Evolutionary conservation across 352 stramenopile species (phyloP).

Genomic region (Pythium chondricola): DNA sequence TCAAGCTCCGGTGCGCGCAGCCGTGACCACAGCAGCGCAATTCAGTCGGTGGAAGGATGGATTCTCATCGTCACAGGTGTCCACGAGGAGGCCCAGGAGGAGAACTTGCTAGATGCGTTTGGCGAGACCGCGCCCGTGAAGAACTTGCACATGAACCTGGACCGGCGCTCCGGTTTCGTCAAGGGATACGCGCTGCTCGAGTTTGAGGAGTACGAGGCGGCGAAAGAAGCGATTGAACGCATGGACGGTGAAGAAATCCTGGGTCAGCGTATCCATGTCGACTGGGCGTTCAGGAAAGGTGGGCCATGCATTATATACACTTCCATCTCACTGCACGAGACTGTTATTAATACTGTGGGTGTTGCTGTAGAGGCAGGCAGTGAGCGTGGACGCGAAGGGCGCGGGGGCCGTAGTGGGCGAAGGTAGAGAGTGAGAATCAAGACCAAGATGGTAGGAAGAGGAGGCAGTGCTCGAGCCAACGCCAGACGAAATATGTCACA

Average conservation of each 20-base stretch:
- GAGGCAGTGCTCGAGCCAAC: too few species aligned
- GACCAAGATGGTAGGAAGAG: too few species aligned
- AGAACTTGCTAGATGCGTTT: slow-evolving; percentile 95
- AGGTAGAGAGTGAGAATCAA: too few species aligned
- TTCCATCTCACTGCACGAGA: too few species aligned
- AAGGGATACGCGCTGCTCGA: slow-evolving; percentile 96
- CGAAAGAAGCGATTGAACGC: slow-evolving; percentile 86
- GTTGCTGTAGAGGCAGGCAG: too few species aligned
- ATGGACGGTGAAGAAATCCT: slow-evolving; percentile 92
- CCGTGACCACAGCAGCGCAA: slow-evolving; percentile 40
- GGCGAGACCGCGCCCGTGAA: slow-evolving; percentile 93
- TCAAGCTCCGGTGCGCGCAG: background rate
- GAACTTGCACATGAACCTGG: slow-evolving; percentile 95
- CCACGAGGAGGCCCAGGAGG: slow-evolving; percentile 95
- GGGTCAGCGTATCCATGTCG: slow-evolving; percentile 84
- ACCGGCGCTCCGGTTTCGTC: slow-evolving; percentile 93
- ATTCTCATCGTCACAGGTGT: slow-evolving; percentile 94
- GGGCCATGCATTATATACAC: too few species aligned
- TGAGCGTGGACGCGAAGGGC: too few species aligned
- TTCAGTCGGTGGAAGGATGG: slow-evolving; percentile 94
- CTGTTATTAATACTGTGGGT: too few species aligned
- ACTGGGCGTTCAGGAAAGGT: slow-evolving; percentile 92
- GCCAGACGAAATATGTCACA: too few species aligned
- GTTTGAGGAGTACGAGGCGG: slow-evolving; percentile 89
- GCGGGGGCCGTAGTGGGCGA: too few species aligned